Base-by-base conservation (phyloP, 305 asterid species). In the Fraxinus paxiana region DNA sequence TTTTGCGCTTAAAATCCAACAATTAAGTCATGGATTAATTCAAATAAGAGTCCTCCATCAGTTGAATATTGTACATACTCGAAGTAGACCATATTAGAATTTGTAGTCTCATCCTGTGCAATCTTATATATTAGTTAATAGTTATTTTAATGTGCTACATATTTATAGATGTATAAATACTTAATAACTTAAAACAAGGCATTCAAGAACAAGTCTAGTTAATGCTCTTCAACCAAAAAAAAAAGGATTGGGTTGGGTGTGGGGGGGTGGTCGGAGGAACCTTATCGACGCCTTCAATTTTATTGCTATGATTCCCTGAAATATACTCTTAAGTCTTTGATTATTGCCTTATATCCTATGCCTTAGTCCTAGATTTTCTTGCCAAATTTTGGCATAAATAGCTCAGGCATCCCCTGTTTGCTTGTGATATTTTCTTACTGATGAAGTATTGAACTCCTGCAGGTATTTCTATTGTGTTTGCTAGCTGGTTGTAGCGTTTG, bases 401-500 rank as follows among this genome's bases (percentile, higher is more conserved):
- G 7, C 22, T 48, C 22, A 15, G 8, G 61, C 61, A 48, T 15
- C 61, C 8, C 61, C 22, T 48, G 20, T 48, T 48, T 3, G 20
- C 22, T 48, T 15, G 6, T n/a, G 18, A 15, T 48, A 48, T 15
- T 13, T 48, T 46, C 59, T 48, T 48, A 20, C 67, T 77, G 76
- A 75, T 30, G 5, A 41, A 24, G 30, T 28, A 74, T 43, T 61
- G 43, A 54, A 26, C 74, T 28, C 78, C 18, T 54, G 82, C 88
- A 91, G 92, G 92, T 91, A 48, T 86, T 90, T 83, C 24, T 91
- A 35, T 59, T 87, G 78, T 89, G 92, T 61, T 81, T 91, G 82
- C 76, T 90, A 59, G 88, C 93, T 73, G 94, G 96, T 3, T 87
- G 89, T 75, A 90, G 94, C 89, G 89, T 92, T 80, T 84, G 87